phyloP scores from a whole-genome alignment of 352 stramenopile genomes.

The Phytopythium sindhum region DNA sequence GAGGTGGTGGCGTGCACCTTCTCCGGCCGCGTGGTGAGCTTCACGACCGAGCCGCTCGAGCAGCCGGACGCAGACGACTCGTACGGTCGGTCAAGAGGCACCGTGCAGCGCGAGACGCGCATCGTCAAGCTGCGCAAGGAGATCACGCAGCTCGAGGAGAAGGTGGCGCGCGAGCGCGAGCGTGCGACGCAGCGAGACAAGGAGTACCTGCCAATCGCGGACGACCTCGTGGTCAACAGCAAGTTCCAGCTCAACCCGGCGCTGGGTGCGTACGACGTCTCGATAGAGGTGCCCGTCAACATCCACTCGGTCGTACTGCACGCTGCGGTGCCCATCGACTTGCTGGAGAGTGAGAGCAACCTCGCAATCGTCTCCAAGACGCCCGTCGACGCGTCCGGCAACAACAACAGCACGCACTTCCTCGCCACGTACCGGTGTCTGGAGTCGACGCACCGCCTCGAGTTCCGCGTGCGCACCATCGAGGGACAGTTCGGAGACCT shows the following conservation, averaged over 20 bases:
- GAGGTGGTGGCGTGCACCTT: slow-evolving; percentile 80
- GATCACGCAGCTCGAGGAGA: slow-evolving; percentile 62
- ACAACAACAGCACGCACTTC: slow-evolving; percentile 49
- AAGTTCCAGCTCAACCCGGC: slow-evolving; percentile 74
- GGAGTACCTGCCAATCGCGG: slow-evolving; percentile 60
- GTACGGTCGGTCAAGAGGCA: slow-evolving; percentile 74
- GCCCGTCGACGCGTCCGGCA: slow-evolving; percentile 38
- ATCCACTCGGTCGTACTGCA: slow-evolving; percentile 79
- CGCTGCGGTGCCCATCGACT: slow-evolving; percentile 66
- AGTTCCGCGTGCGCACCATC: slow-evolving; percentile 80
- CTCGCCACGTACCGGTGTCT: slow-evolving; percentile 78
- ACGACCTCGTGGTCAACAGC: slow-evolving; percentile 78
- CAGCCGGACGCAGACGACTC: slow-evolving; percentile 67
- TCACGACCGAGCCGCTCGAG: slow-evolving; percentile 80
- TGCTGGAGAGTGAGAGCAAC: slow-evolving; percentile 77
- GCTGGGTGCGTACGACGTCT: slow-evolving; percentile 71
- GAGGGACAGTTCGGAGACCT: slow-evolving; percentile 83
- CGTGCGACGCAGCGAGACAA: slow-evolving; percentile 44
- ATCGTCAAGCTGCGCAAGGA: slow-evolving; percentile 83
- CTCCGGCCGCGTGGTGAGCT: slow-evolving; percentile 73
- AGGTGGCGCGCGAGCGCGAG: slow-evolving; percentile 57
- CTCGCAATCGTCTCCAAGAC: slow-evolving; percentile 75
- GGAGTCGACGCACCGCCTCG: slow-evolving; percentile 73
- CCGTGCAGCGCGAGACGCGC: slow-evolving; percentile 69
- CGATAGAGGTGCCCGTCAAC: slow-evolving; percentile 73